Conservation (phyloP, 2,329 filamentous ascomycete genomes). For the Ophiobolus disseminans region DNA sequence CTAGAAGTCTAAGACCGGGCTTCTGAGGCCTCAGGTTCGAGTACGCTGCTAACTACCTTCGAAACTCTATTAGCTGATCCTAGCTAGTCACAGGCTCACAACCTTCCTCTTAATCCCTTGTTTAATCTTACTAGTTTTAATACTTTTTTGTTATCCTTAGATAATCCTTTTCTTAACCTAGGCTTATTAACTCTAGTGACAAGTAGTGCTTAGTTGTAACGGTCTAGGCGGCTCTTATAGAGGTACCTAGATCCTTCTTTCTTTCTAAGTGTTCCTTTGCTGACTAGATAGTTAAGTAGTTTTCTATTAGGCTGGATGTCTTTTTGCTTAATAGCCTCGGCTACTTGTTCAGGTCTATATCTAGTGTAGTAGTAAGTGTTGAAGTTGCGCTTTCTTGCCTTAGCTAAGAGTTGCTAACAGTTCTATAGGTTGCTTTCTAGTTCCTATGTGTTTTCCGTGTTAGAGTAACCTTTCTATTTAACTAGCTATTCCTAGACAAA, state of each 20-base stretch:
- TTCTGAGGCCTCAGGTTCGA: not conserved
- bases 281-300: too few species aligned
- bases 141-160: not conserved
- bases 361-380: not conserved
- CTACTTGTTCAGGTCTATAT: not conserved
- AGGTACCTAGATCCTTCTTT: too few species aligned
- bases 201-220: not conserved
- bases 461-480: not conserved
- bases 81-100: not conserved
- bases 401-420: not conserved
- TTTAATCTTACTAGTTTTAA: too few species aligned
- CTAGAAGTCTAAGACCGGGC: not conserved
- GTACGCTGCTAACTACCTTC: not conserved
- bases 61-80: too few species aligned
- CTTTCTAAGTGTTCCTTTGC: too few species aligned
- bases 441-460: not conserved
- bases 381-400: not conserved
- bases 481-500: not conserved
- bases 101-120: not conserved
- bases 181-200: not conserved
- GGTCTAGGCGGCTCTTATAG: too few species aligned
- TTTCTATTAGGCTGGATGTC: too few species aligned
- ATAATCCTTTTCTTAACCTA: not conserved
- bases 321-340: not conserved
- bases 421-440: not conserved